Evolutionary conservation across 805 yeast species (phyloP), one percentile per base, ranked within the genome.

Genomic region (Maudiozyma barnettii): DNA sequence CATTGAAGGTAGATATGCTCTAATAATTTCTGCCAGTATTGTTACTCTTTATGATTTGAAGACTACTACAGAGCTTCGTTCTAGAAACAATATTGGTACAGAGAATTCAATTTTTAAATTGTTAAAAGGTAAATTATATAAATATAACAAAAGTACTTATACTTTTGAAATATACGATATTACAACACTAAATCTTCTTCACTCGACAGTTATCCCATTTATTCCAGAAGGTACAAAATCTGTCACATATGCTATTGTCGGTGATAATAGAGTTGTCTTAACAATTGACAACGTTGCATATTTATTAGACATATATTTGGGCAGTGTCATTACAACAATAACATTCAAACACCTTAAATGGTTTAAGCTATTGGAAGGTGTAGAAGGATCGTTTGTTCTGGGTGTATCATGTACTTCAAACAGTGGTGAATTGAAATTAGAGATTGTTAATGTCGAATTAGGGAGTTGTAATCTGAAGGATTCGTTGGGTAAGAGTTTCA

Each of bases 401-500:
- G 50, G 49, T 37, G 39, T 49, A 2, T 49, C 51, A 19, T 47
- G 45, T 42, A 45, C 45, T 13, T 41, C 39, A 2, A 45, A 45
- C 21, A 45, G 48, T 36, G 48, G 48, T 12, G 45, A 41, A 37
- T 19, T 45, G 16, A 45, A 64, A 12, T 49, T 65, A 38, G 68
- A 64, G 44, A 51, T 64, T 6, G 53, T 64, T 35, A 65, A 66
- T 33, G 60, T 82, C 36, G 77, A 81, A 50, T 77, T 80, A 33
- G 95, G 93, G 5, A 66, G 76, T 35, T 85, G 86, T 55, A 77
- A 76, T 44, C 69, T 86, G 49, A 75, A 78, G 49, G 89, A 84
- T 54, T 78, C 85, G 12, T 60, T 86, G 26, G 90, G 90, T 23
- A 83, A 79, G 57, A 76, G 82, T 36, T 68, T 65, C 39, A 54